Base-by-base conservation (phyloP, 805 yeast species). In the Wickerhamiella slavikovae region DNA sequence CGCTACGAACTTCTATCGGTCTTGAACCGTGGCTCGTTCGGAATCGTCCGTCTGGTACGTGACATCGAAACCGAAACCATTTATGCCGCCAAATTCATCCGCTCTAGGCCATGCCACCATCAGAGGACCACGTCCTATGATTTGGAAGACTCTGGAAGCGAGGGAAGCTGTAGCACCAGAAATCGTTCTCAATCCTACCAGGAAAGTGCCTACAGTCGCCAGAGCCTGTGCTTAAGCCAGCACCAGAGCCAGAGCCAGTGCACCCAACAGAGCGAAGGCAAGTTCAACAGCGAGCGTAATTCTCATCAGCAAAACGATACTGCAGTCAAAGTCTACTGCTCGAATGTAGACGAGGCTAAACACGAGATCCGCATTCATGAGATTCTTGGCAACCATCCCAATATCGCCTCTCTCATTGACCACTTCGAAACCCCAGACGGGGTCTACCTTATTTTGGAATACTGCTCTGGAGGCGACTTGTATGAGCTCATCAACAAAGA, bases 1-100 rank as follows among this genome's bases (percentile, higher is more conserved):
- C 58, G 76, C 32, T 85, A 80, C 54, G 55, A 58, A 34, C 72
- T 72, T 41, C 60, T 80, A 15, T 37, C 52, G 11, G 47, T 44
- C 45, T 66, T 85, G 35, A 78, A 83, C 45, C 83, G 79, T 49
- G 96, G 96, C 18, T 79, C 95, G 0, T 85, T 79, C 51, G 96
- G 96, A 29, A 65, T 76, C 27, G 96, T 85, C 6, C 71, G 91
- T 2, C 60, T 85, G 16, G 95, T 93, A 7, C 71, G 69, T 42
- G 93, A 85, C 49, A 41, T 51, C 3, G 39, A 41, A 15, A 59
- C 62, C 16, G 52, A 57, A 22, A 55, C 58, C 32, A 52, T 76
- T 28, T 91, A 77, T 17, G 96, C 95, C 3, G 69, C 85, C 36
- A 83, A 85, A 53, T 78, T 77, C 47, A 73, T 82, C 28, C 8